Conservation (phyloP, 257 asterid genomes). For the Plectranthus barbatus region DNA sequence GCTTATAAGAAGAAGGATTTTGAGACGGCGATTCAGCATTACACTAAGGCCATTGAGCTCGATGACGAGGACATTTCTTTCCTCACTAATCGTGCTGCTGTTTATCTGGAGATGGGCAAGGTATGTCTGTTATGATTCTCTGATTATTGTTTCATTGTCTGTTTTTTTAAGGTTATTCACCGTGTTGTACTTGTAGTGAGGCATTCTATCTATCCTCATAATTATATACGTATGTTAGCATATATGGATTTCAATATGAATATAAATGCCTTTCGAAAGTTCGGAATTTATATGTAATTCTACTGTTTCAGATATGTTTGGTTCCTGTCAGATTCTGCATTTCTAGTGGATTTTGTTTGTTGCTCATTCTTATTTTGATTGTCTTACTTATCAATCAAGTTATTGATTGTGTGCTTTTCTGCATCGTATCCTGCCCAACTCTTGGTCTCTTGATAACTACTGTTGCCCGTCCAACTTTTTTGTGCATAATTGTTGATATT, state of each 20-base stretch:
- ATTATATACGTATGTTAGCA: background rate
- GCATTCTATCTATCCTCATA: background rate
- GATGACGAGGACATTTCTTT: constrained; percentile 78
- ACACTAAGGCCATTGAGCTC: constrained; percentile 63
- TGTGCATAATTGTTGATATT: background rate
- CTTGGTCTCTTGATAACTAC: too few relatives aligned
- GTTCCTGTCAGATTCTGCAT: too few relatives aligned
- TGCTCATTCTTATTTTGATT: background rate
- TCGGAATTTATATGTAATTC: background rate
- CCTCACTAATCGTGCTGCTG: constrained; percentile 91
- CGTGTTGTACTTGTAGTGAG: background rate
- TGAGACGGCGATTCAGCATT: constrained; percentile 70
- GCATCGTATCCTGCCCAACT: background rate
- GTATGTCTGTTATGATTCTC: constrained; percentile 22
- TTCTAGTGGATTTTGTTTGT: too few relatives aligned
- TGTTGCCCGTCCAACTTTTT: background rate
- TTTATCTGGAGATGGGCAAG: constrained; percentile 91
- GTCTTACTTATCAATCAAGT: background rate
- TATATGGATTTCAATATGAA: background rate
- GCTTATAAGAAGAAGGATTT: constrained; percentile 92
- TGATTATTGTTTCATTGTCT: background rate
- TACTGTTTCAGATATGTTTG: background rate
- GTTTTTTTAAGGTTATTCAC: background rate
- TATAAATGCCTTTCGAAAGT: background rate
- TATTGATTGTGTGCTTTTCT: background rate